Evolutionary conservation across 2,329 filamentous ascomycete species (phyloP).

Genomic region (Piedraia hortae): DNA sequence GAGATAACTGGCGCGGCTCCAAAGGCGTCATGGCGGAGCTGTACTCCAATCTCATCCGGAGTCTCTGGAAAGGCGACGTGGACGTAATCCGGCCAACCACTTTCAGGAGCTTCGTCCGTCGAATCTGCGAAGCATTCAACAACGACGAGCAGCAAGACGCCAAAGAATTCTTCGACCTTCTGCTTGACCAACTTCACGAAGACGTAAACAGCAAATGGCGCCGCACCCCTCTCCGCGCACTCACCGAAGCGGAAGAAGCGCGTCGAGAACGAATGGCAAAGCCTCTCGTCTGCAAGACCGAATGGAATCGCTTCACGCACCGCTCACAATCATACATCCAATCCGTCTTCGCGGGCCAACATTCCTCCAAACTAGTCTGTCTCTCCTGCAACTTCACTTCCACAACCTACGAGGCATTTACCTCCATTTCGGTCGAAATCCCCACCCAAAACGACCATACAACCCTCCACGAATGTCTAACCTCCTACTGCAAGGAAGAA

Average conservation of each 20-base stretch:
- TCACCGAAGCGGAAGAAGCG: slow-evolving; percentile 32
- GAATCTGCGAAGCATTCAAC: slow-evolving; percentile 33
- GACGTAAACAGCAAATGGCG: slow-evolving; percentile 52
- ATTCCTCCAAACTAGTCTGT: slow-evolving; percentile 33
- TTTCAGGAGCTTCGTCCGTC: slow-evolving; percentile 31
- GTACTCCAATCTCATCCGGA: slow-evolving; percentile 32
- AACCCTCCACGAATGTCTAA: slow-evolving; percentile 35
- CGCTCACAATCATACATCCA: slow-evolving; percentile 51
- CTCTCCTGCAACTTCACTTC: slow-evolving; percentile 33
- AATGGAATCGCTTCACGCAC: slow-evolving; percentile 45
- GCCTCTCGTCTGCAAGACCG: slow-evolving; percentile 38
- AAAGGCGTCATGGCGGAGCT: slow-evolving; percentile 33
- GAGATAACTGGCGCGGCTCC: slow-evolving; percentile 34
- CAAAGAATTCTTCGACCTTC: slow-evolving; percentile 58
- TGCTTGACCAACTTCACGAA: slow-evolving; percentile 57
- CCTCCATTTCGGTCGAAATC: slow-evolving; percentile 44
- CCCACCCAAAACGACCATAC: slow-evolving; percentile 11
- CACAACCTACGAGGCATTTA: slow-evolving; percentile 42
- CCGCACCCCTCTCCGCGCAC: slow-evolving; percentile 26
- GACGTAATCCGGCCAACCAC: slow-evolving; percentile 19
- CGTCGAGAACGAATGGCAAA: slow-evolving; percentile 31
- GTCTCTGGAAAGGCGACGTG: slow-evolving; percentile 32
- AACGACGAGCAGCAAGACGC: slow-evolving; percentile 43
- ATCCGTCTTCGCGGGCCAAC: slow-evolving; percentile 48
- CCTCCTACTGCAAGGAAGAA: slow-evolving; percentile 41